A percentile compares a stretch with the other conserved stretches of the same genome.
Evolutionary conservation across 1,284 basidiomycete genomes (phyloP).

Genomic region (Flammula alnicola): DNA sequence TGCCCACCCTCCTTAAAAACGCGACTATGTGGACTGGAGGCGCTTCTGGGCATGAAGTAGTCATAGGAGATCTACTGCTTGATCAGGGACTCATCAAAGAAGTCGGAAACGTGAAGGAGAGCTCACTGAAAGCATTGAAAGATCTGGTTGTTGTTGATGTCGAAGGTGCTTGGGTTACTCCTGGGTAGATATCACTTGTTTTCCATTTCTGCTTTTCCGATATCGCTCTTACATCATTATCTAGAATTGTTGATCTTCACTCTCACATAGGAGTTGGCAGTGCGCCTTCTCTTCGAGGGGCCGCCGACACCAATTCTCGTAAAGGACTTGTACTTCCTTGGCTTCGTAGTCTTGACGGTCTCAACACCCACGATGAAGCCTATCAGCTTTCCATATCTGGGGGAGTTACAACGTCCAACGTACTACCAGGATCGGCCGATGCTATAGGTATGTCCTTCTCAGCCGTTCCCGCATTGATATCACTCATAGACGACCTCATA

Average conservation of each 20-base stretch:
- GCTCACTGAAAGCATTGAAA: slow-evolving; percentile 34
- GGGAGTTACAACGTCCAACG: slow-evolving; percentile 49
- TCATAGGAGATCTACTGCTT: slow-evolving; percentile 62
- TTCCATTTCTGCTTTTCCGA: not conserved
- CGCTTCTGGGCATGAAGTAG: slow-evolving; percentile 63
- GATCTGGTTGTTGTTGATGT: slow-evolving; percentile 38
- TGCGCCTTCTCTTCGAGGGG: slow-evolving; percentile 55
- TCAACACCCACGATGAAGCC: slow-evolving; percentile 56
- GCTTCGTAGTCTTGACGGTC: slow-evolving; percentile 50
- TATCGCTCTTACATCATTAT: slow-evolving; percentile 13
- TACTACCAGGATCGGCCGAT: slow-evolving; percentile 58
- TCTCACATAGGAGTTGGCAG: slow-evolving; percentile 76
- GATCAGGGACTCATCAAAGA: slow-evolving; percentile 60
- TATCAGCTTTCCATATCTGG: slow-evolving; percentile 51
- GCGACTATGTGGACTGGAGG: slow-evolving; percentile 87
- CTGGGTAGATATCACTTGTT: slow-evolving; percentile 42
- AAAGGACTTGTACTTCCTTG: slow-evolving; percentile 54
- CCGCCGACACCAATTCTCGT: slow-evolving; percentile 54
- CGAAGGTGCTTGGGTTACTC: slow-evolving; percentile 65
- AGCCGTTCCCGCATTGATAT: not conserved
- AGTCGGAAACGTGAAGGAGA: slow-evolving; percentile 49
- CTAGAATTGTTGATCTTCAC: slow-evolving; percentile 74
- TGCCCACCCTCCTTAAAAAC: slow-evolving; percentile 71
- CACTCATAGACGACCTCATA: slow-evolving; percentile 20
- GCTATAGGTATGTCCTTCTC: slow-evolving; percentile 50